Conservation (phyloP, 305 asterid species). For the Andrographis paniculata region DNA sequence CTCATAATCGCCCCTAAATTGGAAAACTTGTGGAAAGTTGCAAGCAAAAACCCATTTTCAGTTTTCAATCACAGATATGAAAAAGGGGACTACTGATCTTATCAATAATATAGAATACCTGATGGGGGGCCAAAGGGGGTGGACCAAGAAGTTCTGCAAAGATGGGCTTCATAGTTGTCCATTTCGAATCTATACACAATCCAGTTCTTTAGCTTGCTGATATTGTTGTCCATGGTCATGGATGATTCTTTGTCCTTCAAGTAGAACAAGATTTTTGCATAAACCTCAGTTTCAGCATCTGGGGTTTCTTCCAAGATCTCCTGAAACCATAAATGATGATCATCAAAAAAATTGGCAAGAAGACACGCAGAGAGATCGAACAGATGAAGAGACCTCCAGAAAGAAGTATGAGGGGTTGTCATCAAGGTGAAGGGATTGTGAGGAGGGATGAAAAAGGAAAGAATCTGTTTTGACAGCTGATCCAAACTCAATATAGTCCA, state of each 20-base stretch:
- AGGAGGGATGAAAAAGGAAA: conserved; percentile 11
- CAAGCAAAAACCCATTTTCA: too few species aligned
- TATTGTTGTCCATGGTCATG: conserved; percentile 17
- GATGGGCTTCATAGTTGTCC: conserved; percentile 44
- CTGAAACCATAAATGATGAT: conserved; percentile 14
- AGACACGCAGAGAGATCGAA: neutral
- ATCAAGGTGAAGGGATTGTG: conserved; percentile 20
- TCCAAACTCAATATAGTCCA: conserved; percentile 39
- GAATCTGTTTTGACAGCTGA: conserved; percentile 18
- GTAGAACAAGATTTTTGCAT: conserved; percentile 24
- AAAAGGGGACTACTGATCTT: neutral
- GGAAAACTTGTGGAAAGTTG: conserved; percentile 23
- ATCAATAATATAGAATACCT: conserved; percentile 22
- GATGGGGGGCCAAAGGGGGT: conserved; percentile 33
- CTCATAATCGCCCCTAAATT: conserved; percentile 37
- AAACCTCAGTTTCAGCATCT: conserved; percentile 29
- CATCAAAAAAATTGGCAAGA: neutral
- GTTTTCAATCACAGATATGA: too few species aligned
- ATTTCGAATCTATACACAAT: conserved; percentile 31
- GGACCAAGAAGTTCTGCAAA: conserved; percentile 46
- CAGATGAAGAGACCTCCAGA: conserved; percentile 26
- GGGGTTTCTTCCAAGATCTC: conserved; percentile 37
- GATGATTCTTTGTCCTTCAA: conserved; percentile 16
- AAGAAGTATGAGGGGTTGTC: conserved; percentile 22
- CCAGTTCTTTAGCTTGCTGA: conserved; percentile 30